Base-by-base conservation (phyloP, 176 grass and related monocot species). In the Zoysia pacifica region DNA sequence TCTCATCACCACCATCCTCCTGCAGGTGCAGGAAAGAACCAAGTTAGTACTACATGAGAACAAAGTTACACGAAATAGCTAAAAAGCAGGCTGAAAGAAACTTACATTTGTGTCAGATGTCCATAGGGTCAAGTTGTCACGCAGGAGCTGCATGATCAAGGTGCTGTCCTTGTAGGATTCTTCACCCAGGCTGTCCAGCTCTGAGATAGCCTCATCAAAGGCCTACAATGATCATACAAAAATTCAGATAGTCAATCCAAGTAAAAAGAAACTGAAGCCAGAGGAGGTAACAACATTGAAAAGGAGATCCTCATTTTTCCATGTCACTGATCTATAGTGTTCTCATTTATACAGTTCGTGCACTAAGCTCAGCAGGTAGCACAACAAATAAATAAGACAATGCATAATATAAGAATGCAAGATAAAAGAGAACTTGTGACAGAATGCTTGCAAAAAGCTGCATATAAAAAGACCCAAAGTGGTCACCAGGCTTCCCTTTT, bases 111-210 rank as follows among this genome's bases (percentile, higher is more conserved):
- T 84, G 84, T 96, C 93, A 7, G 93, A 93, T 42, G 93, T 96
- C 93, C 93, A 96, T n/a, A 96, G 84, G 75, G 93, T 96, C 90
- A 96, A 75, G 72, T 96, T 96, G 66, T 96, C 93, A 83, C 93
- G 90, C 44, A 96, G 82, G 35, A 96, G 93, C 67, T 96, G 93
- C 93, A 96, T 96, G 60, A 96, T 96, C 85, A 96, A 70, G 67
- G 93, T 96, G 82, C 90, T 92, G 87, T 96, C 93, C 79, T 96
- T 96, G 93, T 96, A 96, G 38, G 93, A 96, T 74, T 96, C 93
- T 85, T 96, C 93, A 5, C 93, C 93, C 82, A 96, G 84, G 67
- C 89, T 96, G 83, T 96, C 93, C 50, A 96, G 82, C 75, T 96
- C 93, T 53, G 93, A 92, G 40, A 96, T 96, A 20, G 93, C 93